A percentile compares a stretch with the other conserved stretches of the same genome.
Evolutionary conservation across 306 rosid genomes (phyloP).

Genomic region (Pterocarpus macrocarpus): DNA sequence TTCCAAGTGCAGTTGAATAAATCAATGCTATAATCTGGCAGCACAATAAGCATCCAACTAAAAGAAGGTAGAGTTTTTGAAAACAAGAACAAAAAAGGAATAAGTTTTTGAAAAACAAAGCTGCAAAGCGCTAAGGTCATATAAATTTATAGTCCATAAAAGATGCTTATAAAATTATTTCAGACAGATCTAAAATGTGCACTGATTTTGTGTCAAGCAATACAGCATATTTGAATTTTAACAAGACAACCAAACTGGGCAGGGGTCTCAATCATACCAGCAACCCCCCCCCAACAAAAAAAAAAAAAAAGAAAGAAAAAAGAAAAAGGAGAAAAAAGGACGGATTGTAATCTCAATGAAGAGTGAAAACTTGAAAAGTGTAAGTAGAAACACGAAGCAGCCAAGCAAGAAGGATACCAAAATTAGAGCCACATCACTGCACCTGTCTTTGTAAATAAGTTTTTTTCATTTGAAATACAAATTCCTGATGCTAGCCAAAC

Average conservation of each 20-base stretch:
- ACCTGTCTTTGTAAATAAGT: background rate
- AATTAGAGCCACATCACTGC: constrained; percentile 6
- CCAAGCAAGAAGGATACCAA: background rate
- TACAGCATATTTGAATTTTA: background rate
- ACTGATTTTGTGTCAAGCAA: constrained; percentile 15
- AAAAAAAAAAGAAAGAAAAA: background rate
- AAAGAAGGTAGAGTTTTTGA: background rate
- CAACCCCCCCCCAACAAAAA: background rate
- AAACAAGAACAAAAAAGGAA: background rate
- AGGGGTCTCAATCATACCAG: constrained; percentile 7
- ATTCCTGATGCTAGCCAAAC: constrained; percentile 14
- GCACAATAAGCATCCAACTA: constrained; percentile 20
- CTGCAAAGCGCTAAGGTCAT: background rate
- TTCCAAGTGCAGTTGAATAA: constrained; percentile 6
- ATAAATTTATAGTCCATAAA: constrained; percentile 8
- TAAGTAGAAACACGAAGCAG: background rate
- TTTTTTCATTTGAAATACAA: constrained; percentile 15
- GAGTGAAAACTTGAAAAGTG: background rate
- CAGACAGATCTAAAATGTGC: constrained; percentile 17
- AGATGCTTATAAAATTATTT: background rate
- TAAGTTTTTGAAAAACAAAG: background rate
- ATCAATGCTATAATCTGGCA: background rate
- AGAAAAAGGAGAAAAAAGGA: background rate
- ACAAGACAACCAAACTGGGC: background rate
- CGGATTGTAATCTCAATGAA: constrained; percentile 9